Conservation (phyloP, 441 rosid species). For the Corymbia calophylla region DNA sequence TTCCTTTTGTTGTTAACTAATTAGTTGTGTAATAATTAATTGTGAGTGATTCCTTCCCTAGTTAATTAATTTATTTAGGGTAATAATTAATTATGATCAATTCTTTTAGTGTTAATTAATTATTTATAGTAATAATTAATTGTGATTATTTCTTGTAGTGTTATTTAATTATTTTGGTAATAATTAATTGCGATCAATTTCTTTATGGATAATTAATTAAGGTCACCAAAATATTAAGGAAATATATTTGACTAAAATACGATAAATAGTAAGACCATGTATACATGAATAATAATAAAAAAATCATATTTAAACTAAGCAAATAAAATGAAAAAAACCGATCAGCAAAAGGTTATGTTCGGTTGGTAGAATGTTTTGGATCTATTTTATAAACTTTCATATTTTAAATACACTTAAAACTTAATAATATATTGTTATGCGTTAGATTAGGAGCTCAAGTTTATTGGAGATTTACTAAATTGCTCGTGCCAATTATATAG, state of each 20-base stretch:
- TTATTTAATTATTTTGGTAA: no score
- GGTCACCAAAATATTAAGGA: neutral
- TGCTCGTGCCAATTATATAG: neutral
- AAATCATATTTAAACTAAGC: neutral
- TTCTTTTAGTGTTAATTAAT: no score
- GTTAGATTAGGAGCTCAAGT: neutral
- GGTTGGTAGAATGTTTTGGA: neutral
- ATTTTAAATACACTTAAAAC: neutral
- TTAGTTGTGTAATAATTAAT: no score
- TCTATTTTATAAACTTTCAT: neutral
- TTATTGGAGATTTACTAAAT: neutral
- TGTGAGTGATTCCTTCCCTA: no score
- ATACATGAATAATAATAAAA: neutral
- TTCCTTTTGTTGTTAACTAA: no score
- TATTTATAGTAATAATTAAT: no score
- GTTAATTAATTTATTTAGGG: no score
- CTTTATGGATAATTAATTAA: neutral
- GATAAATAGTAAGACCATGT: neutral
- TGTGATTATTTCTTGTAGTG: no score
- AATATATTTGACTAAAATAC: neutral
- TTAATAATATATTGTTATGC: neutral
- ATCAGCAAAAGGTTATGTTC: neutral
- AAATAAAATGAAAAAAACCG: neutral
- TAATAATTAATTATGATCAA: no score
- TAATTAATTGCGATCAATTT: no score